These are phyloP conservation scores for Coccomyxa subellipsoidea DNA, from an alignment of 163 green algal species.

Conservation along the genomic window DNA sequence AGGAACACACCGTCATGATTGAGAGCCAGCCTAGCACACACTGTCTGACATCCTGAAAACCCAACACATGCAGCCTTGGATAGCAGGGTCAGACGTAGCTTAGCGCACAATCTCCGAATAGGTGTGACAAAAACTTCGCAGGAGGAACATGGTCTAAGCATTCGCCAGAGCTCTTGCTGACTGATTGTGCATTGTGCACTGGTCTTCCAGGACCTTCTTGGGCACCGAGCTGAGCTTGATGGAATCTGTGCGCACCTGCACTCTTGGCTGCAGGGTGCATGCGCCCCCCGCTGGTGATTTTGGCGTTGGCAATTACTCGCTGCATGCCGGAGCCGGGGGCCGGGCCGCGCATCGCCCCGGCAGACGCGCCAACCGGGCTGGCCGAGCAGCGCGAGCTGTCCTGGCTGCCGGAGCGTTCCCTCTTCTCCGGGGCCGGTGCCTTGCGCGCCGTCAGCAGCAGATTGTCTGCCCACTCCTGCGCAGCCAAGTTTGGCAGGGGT, in stretches of 20 bases:
- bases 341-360: neutral
- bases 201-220: neutral
- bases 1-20: too few species aligned
- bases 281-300: neutral
- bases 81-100: too few species aligned
- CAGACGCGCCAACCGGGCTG: neutral
- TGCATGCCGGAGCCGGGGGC: neutral
- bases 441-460: slow-evolving; percentile 6
- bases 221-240: neutral
- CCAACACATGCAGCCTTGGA: too few species aligned
- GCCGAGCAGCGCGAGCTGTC: neutral
- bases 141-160: too few species aligned
- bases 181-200: too few species aligned
- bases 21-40: too few species aligned
- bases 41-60: too few species aligned
- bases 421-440: neutral
- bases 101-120: too few species aligned
- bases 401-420: neutral
- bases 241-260: neutral
- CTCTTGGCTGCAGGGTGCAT: neutral
- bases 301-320: neutral
- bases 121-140: too few species aligned
- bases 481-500: too few species aligned
- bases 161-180: too few species aligned
- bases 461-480: slow-evolving; percentile 6